These are phyloP conservation scores for Agrostemma githago DNA, from an alignment of 148 eudicot species.

Conservation along the genomic window DNA sequence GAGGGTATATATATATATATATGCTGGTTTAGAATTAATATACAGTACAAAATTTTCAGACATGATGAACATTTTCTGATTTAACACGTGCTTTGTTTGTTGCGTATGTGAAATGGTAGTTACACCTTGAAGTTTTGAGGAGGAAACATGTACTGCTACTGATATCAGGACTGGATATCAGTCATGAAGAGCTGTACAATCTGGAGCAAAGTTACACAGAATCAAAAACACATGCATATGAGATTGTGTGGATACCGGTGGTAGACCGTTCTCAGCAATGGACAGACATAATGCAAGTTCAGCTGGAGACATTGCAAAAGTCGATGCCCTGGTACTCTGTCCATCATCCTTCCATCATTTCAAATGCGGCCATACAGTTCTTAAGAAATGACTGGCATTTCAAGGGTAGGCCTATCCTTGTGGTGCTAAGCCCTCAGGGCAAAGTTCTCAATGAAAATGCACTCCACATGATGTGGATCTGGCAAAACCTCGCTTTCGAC, in stretches of 20 bases:
- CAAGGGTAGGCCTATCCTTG: conserved; percentile 49
- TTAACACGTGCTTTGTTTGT: neutral
- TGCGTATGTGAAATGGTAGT: conserved; percentile 25
- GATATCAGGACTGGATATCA: conserved; percentile 55
- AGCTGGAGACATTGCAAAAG: conserved; percentile 41
- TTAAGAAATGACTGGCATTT: conserved; percentile 49
- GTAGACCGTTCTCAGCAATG: conserved; percentile 41
- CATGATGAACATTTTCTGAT: neutral
- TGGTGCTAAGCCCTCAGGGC: conserved; percentile 58
- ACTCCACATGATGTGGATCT: conserved; percentile 75
- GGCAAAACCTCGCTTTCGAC: conserved; percentile 66
- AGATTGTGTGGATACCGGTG: conserved; percentile 65
- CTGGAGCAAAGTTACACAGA: conserved; percentile 60
- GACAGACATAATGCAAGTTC: conserved; percentile 32
- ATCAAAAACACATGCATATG: conserved; percentile 39
- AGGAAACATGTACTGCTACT: conserved; percentile 56
- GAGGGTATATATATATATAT: conserved; percentile 28
- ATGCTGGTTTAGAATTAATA: too few species aligned
- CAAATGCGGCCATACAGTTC: conserved; percentile 40
- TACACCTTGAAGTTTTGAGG: conserved; percentile 41
- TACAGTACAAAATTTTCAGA: too few species aligned
- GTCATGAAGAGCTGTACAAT: conserved; percentile 52
- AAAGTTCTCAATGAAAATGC: conserved; percentile 59
- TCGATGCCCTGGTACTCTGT: conserved; percentile 66
- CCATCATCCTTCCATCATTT: conserved; percentile 42